Conservation (phyloP, 257 asterid species). For the Capsicum rhomboideum region DNA sequence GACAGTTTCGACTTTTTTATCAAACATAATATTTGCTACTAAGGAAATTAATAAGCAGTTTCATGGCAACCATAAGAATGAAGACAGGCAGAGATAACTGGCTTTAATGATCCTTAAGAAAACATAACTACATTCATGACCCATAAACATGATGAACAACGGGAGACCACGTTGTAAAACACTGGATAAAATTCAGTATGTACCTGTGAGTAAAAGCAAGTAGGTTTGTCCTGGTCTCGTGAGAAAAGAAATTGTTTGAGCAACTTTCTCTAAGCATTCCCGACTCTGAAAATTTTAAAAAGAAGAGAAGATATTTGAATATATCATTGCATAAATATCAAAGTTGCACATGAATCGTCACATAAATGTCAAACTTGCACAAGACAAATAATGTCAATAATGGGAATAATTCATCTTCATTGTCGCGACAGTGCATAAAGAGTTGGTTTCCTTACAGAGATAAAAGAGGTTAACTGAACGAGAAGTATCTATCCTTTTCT, state of each 20-base stretch:
- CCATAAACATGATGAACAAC: not conserved
- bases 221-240: constrained; percentile 45
- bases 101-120: not conserved
- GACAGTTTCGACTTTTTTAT: not conserved
- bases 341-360: no score
- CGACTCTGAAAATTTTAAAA: constrained; percentile 46
- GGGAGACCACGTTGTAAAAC: not conserved
- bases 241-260: constrained; percentile 65
- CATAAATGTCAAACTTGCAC: no score
- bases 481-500: no score
- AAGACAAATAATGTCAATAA: not conserved
- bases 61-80: not conserved
- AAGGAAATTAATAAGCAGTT: not conserved
- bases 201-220: constrained; percentile 84
- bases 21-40: not conserved
- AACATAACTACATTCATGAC: not conserved
- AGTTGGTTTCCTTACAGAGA: no score
- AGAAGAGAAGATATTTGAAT: not conserved
- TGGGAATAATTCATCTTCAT: no score
- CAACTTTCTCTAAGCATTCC: constrained; percentile 94
- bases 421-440: no score
- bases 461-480: no score
- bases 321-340: not conserved
- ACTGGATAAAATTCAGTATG: not conserved
- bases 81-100: not conserved